Evolutionary conservation across 805 yeast genomes (phyloP), one percentile per base, ranked within the genome.

Genomic region (Monosporozyma unispora): DNA sequence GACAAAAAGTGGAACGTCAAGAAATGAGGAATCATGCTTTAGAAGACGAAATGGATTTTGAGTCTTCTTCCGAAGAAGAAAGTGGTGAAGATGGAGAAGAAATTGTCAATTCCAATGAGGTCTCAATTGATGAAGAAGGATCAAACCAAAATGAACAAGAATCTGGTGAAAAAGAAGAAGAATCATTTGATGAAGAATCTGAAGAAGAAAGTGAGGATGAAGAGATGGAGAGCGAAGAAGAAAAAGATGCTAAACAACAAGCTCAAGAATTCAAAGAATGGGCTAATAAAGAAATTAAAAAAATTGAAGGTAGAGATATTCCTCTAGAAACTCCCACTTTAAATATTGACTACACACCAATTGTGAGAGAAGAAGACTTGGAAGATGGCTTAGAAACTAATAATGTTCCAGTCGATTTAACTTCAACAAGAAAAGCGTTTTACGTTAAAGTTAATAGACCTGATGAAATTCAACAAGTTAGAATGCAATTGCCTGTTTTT

Each of bases 401-500:
- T 50, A 73, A 74, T 40, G 71, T 85, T 33, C 82, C 86, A 3
- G 70, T 84, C 5, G 74, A 83, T 60, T 78, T 76, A 48, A 58
- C 48, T 12, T 57, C 66, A 3, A 55, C 52, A 4, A 72, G 96
- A 59, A 76, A 80, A 52, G 81, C 91, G 0, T 77, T 76, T 49
- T 85, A 69, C 52, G 91, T 89, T 8, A 71, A 78, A 14, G 84
- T 91, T 0, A 72, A 74, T 9, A 75, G 99, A 57, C 61, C 80
- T 1, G 78, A 75, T 0, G 82, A 77, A 25, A 78, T 91, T 21
- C 95, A 88, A 61, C 63, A 71, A 19, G 74, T 74, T 29, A 73
- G 99, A 54, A 71, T 81, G 68, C 76, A 80, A 47, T 70, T 93
- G 18, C 99, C 99, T 0, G 97, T 93, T 0, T 85, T 79, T 54